Evolutionary conservation across 352 stramenopile genomes (phyloP), one percentile per base, ranked within the genome.

Genomic region (Phytophthora lateralis): DNA sequence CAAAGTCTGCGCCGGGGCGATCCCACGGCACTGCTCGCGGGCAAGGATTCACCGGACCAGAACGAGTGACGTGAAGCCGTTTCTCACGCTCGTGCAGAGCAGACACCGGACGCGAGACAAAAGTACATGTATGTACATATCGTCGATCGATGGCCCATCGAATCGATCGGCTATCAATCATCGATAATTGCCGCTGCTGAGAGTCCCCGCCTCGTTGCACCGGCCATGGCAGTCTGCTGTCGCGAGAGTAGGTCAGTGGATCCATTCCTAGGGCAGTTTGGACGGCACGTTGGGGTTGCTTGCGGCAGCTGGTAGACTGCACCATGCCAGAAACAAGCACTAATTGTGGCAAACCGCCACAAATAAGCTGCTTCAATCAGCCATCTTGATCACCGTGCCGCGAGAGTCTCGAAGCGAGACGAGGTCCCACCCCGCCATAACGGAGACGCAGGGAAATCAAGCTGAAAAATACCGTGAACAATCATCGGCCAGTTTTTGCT

Each of bases 31-130:
- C 58, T 66, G 60, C 53, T 58, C 37, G 39, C 27, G n/a, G 27
- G 44, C 44, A 52, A 66, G 63, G 63, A 71, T 71, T 55, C 63
- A 71, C 44, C 57, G 39, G 63, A 65, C 60, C 63, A 66, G 62
- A 62, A 44, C 12, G 42, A 43, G 35, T 55, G 32, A 18, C 17
- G 55, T 62, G 63, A 63, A 71, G 26, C 63, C 63, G 63, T 71
- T 71, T 66, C 63, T 66, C 27, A 71, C 62, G 27, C 54, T 63
- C 21, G 10, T 26, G 20, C 17, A 38, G 43, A 35, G 35, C 62
- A 67, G 63, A 55, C 49, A 65, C 47, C 41, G 52, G 30, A 17
- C 7, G 7, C 18, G 21, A 17, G 21, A 14, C 45, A 37, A 52
- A 30, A 39, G 45, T 32, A n/a, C n/a, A n/a, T n/a, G n/a, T n/a